Evolutionary conservation across 1,139 yeast genomes (phyloP).

Genomic region (Meyerozyma smithsonii): DNA sequence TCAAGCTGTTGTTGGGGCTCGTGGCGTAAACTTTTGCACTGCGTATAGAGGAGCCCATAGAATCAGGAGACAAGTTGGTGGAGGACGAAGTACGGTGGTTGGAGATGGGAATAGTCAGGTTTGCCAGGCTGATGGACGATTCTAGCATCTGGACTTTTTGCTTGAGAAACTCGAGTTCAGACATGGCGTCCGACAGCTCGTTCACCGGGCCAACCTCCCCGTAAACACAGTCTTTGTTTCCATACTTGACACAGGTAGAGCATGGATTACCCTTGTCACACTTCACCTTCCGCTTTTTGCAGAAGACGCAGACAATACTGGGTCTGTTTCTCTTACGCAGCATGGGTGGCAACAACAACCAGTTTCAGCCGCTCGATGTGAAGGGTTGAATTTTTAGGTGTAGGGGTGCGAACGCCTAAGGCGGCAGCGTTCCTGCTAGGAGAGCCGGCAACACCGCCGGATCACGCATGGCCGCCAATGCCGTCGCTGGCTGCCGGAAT

Average conservation of each 20-base stretch:
- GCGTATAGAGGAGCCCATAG: no score
- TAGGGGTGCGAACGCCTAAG: not conserved
- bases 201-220: slow-evolving; percentile 3
- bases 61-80: not conserved
- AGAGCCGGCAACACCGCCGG: no score
- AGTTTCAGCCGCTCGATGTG: slow-evolving; percentile 2
- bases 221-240: slow-evolving; percentile 25
- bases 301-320: slow-evolving; percentile 37
- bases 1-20: no score
- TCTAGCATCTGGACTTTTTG: slow-evolving; percentile 10
- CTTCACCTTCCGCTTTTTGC: slow-evolving; percentile 38
- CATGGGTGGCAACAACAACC: not conserved
- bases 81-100: not conserved
- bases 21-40: no score
- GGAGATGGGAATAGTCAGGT: not conserved
- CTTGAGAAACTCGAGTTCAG: slow-evolving; percentile 11
- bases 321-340: slow-evolving; percentile 26
- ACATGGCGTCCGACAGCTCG: slow-evolving; percentile 4
- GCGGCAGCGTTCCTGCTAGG: no score
- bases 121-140: slow-evolving; percentile 1
- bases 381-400: not conserved
- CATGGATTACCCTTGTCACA: slow-evolving; percentile 42
- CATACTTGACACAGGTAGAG: slow-evolving; percentile 35
- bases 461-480: no score
- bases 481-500: no score